Conservation (phyloP, 2,329 filamentous ascomycete genomes). For the Fusarium anthophilum region DNA sequence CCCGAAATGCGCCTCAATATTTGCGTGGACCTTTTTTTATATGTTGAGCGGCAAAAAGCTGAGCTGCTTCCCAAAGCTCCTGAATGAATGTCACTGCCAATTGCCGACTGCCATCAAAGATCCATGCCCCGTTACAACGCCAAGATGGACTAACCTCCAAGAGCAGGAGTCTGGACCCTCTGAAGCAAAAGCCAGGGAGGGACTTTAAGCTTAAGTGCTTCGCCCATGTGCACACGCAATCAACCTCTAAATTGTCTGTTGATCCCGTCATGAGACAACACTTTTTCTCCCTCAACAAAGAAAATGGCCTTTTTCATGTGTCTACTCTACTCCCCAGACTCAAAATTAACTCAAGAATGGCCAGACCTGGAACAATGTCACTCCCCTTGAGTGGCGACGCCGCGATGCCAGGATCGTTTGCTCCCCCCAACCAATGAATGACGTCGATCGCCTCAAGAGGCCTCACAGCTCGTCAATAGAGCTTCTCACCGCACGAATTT, state of each 20-base stretch:
- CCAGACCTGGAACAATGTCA: conserved; percentile 3
- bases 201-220: conserved; percentile 37
- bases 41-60: neutral
- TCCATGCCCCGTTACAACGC: conserved; percentile 1
- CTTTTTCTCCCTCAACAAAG: neutral
- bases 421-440: conserved; percentile 36
- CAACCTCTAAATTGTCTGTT: neutral
- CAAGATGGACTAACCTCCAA: conserved; percentile 18
- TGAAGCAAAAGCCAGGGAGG: neutral
- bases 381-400: conserved; percentile 22
- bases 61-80: neutral
- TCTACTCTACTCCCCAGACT: neutral
- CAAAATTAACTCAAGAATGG: neutral
- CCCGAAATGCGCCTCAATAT: conserved; percentile 12
- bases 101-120: neutral
- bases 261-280: neutral
- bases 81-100: conserved; percentile 2
- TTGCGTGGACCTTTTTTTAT: neutral
- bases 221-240: conserved; percentile 31
- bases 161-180: conserved; percentile 6
- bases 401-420: conserved; percentile 20
- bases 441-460: conserved; percentile 38
- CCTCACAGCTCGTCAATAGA: conserved; percentile 32
- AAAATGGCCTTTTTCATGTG: neutral
- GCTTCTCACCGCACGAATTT: conserved; percentile 28